These are phyloP conservation scores for Linnemannia zychae DNA, from an alignment of 192 early-diverging fungal species.

Conservation along the genomic window DNA sequence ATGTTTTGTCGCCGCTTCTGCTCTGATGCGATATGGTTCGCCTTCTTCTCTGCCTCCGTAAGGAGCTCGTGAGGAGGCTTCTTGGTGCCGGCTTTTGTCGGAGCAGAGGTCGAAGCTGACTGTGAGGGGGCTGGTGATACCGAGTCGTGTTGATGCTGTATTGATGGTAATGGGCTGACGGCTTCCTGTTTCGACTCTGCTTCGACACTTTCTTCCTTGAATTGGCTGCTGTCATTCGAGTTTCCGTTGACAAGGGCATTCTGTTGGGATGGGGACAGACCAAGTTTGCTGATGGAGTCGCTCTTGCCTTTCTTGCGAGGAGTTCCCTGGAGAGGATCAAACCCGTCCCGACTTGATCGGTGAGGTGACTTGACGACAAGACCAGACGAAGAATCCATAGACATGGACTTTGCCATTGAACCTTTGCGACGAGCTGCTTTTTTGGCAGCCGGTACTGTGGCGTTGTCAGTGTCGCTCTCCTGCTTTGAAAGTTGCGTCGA, in stretches of 20 bases:
- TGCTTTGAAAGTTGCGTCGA: conserved; percentile 13
- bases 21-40: conserved; percentile 94
- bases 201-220: conserved; percentile 14
- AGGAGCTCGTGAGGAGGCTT: conserved; percentile 74
- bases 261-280: neutral
- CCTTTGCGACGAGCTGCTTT: conserved; percentile 27
- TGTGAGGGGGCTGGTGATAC: conserved; percentile 11
- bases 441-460: conserved; percentile 3
- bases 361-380: conserved; percentile 27
- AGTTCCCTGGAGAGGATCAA: conserved; percentile 14
- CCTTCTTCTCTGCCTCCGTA: conserved; percentile 88
- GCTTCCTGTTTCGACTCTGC: neutral
- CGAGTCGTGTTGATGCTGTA: conserved; percentile 4
- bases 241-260: neutral
- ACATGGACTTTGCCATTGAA: conserved; percentile 19
- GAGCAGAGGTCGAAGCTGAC: neutral
- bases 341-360: conserved; percentile 25
- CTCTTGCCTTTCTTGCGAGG: neutral
- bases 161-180: neutral
- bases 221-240: neutral
- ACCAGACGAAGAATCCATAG: conserved; percentile 23
- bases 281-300: neutral
- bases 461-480: conserved; percentile 22
- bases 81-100: conserved; percentile 16
- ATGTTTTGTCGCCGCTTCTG: conserved; percentile 93